Evolutionary conservation across 192 early-diverging fungal genomes (phyloP), one percentile per base, ranked within the genome.

Genomic region (Coemansia nantahalensis): DNA sequence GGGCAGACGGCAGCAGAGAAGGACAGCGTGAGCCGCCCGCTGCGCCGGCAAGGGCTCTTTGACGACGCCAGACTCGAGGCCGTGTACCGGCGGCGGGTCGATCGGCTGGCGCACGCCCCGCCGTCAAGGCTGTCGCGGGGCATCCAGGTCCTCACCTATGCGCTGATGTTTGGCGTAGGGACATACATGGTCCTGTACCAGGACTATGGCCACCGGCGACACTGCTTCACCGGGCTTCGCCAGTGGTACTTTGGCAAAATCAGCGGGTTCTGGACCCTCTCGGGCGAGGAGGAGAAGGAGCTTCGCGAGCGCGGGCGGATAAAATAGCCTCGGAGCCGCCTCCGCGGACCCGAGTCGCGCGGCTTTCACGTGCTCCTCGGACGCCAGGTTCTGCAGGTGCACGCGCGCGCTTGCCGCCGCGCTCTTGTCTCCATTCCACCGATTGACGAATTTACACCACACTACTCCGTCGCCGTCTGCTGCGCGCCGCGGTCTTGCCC

Each of bases 181-280:
- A 39, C 60, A 7, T 75, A 75, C 22, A 67, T 63, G 56, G 59
- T 67, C 21, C 34, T 75, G 12, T 75, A 67, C 24, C 49, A 66
- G 53, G 64, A 75, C 54, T 75, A 55, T 53, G 71, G 71, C 16
- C 40, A 55, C 10, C 55, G 56, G 37, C 52, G 43, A 28, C 64
- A 75, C 37, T 75, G 71, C 48, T 75, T 75, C 38, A 63, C 59
- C 14, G 59, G 56, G 7, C 45, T 75, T 44, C 59, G 71, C n/a
- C 45, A 22, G 14, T 75, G 71, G 71, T 75, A 67, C 28, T 75
- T 75, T 56, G 23, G 48, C 24, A 75, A 75, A 44, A 15, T 75
- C 24, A 39, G 68, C 48, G 45, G 40, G 4, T 17, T 68, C 38
- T 77, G 73, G 73, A 52, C 60, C 18, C 54, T 77, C 24, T 77